phyloP scores from a whole-genome alignment of 169 alveolate genomes.

The Perkinsus olseni region DNA sequence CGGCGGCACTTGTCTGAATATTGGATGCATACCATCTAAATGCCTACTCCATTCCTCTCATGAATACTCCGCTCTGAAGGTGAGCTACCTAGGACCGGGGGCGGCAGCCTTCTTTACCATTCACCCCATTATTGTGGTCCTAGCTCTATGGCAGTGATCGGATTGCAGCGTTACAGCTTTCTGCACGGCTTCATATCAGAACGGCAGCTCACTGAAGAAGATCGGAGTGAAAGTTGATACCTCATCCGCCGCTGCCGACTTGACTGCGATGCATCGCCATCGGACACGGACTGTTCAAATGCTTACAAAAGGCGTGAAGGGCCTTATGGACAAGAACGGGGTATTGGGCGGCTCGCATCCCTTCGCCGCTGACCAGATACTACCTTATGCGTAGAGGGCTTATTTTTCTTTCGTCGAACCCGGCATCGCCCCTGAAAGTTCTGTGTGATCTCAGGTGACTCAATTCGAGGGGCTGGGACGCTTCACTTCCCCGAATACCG shows the following conservation, averaged over 20 bases:
- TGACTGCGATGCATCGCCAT: neutral
- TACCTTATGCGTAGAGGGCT: too few species aligned
- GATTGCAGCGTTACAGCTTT: too few species aligned
- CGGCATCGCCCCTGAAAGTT: too few species aligned
- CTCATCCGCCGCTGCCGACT: neutral
- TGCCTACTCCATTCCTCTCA: slow-evolving; percentile 85
- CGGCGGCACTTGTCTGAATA: slow-evolving; percentile 98
- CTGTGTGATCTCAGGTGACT: neutral
- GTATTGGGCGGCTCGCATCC: neutral
- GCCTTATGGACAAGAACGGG: neutral
- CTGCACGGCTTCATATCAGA: too few species aligned
- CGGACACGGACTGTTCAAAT: neutral
- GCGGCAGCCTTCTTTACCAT: neutral
- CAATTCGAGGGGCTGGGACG: neutral
- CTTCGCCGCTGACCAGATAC: too few species aligned
- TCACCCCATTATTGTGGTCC: neutral
- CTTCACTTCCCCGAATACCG: slow-evolving; percentile 32
- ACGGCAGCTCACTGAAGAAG: neutral
- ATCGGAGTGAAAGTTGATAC: slow-evolving; percentile 2
- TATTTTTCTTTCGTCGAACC: too few species aligned
- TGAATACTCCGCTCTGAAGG: slow-evolving; percentile 48
- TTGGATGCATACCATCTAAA: slow-evolving; percentile 97
- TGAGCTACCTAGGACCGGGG: neutral
- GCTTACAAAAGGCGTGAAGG: neutral
- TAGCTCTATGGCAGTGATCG: too few species aligned